Evolutionary conservation across 208 protist species (phyloP).

Genomic region (Wallacemonas sp.): DNA sequence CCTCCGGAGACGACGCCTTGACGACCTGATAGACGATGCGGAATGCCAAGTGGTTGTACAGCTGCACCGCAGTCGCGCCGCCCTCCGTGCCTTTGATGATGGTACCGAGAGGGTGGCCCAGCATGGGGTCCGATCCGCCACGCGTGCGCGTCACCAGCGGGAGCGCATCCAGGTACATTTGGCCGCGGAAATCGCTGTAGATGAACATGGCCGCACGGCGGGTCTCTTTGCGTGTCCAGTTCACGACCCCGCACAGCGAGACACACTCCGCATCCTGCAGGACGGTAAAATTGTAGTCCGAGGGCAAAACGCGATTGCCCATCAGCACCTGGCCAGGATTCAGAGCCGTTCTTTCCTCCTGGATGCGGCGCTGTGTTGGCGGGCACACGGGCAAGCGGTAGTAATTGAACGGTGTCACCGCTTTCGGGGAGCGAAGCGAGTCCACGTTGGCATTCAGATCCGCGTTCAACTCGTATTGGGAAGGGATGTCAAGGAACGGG

Average conservation of each 20-base stretch:
- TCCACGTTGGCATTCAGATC: slow-evolving; percentile 69
- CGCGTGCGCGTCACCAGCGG: slow-evolving; percentile 42
- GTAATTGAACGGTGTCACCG: slow-evolving; percentile 93
- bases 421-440: slow-evolving; percentile 86
- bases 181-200: slow-evolving; percentile 45
- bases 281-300: slow-evolving; percentile 73
- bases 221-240: slow-evolving; percentile 26
- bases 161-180: slow-evolving; percentile 69
- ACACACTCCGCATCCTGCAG: slow-evolving; percentile 33
- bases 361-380: slow-evolving; percentile 33
- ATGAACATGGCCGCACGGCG: slow-evolving; percentile 35
- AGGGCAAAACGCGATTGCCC: slow-evolving; percentile 94
- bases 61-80: not conserved
- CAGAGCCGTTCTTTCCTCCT: slow-evolving; percentile 41
- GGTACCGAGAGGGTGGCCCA: slow-evolving; percentile 43
- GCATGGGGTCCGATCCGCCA: not conserved
- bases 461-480: slow-evolving; percentile 5
- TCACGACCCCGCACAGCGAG: slow-evolving; percentile 26
- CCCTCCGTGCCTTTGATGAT: not conserved
- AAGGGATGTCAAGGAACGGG: not conserved
- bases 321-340: slow-evolving; percentile 95
- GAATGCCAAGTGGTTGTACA: slow-evolving; percentile 79
- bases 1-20: not conserved
- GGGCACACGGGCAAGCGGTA: slow-evolving; percentile 92
- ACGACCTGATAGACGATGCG: slow-evolving; percentile 32